These are phyloP conservation scores for Trametes punicea DNA, from an alignment of 768 basidiomycete genomes.

Conservation along the genomic window DNA sequence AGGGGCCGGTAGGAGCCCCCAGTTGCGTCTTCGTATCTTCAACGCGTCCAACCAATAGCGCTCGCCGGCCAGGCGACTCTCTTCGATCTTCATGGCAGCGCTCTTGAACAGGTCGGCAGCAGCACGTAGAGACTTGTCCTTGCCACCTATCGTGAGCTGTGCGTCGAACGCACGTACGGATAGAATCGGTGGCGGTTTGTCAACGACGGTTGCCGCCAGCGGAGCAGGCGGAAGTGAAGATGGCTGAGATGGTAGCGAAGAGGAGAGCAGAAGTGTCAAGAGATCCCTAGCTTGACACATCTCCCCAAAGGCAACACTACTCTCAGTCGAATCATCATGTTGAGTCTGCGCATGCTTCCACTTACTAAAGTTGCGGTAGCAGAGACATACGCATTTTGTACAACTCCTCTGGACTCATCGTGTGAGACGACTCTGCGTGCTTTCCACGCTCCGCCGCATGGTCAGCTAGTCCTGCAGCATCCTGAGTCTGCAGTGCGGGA, in stretches of 20 bases:
- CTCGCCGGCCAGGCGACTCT: constrained; percentile 57
- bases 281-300: constrained; percentile 76
- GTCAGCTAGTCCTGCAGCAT: constrained; percentile 27
- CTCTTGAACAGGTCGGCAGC: constrained; percentile 68
- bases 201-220: constrained; percentile 61
- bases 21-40: constrained; percentile 71
- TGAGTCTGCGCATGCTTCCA: too few species aligned
- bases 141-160: constrained; percentile 58
- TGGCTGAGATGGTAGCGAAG: constrained; percentile 34
- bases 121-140: constrained; percentile 75
- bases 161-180: constrained; percentile 31
- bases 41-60: constrained; percentile 83
- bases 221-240: constrained; percentile 22
- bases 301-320: constrained; percentile 73
- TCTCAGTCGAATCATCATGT: constrained; percentile 19
- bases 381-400: constrained; percentile 72
- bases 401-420: constrained; percentile 74
- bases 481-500: constrained; percentile 19
- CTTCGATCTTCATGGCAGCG: constrained; percentile 68
- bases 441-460: constrained; percentile 32
- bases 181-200: constrained; percentile 58
- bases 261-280: constrained; percentile 53
- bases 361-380: constrained; percentile 70
- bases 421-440: constrained; percentile 33
- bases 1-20: constrained; percentile 78